phyloP scores from a whole-genome alignment of 2,329 filamentous ascomycete species.

The Trematosphaeria pertusa region DNA sequence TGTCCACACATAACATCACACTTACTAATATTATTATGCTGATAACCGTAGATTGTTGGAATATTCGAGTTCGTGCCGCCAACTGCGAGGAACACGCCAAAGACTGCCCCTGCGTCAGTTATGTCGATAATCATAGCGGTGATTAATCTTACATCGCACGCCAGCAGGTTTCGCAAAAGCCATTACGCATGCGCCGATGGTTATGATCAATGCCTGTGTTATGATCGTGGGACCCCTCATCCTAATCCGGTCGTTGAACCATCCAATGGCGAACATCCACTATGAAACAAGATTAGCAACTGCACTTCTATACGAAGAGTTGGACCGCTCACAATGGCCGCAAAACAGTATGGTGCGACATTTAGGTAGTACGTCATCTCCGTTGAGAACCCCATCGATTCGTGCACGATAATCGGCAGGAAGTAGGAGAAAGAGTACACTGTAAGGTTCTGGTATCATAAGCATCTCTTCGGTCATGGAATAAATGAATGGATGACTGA shows the following conservation, averaged over 20 bases:
- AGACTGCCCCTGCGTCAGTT: slow-evolving; percentile 1
- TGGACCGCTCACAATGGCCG: slow-evolving; percentile 17
- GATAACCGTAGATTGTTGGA: slow-evolving; percentile 13
- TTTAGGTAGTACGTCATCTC: slow-evolving; percentile 34
- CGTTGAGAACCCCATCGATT: slow-evolving; percentile 36
- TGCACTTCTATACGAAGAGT: not conserved
- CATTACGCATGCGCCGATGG: slow-evolving; percentile 12
- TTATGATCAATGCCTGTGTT: slow-evolving; percentile 9
- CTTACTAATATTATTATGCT: slow-evolving; percentile 21
- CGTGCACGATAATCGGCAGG: slow-evolving; percentile 37
- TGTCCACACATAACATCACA: too few species aligned
- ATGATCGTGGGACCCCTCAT: slow-evolving; percentile 16
- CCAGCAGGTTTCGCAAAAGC: slow-evolving; percentile 14
- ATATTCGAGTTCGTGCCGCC: slow-evolving; percentile 17
- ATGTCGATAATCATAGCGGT: too few species aligned
- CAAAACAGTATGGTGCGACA: slow-evolving; percentile 37
- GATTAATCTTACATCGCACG: slow-evolving; percentile 9
- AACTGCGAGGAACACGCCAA: slow-evolving; percentile 14
- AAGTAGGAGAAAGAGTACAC: slow-evolving; percentile 41
- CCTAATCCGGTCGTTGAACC: slow-evolving; percentile 14
- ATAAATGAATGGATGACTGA: slow-evolving; percentile 32
- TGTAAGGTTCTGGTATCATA: slow-evolving; percentile 20
- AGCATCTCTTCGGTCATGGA: slow-evolving; percentile 14
- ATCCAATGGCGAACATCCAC: slow-evolving; percentile 18
- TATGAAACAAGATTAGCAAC: not conserved